Evolutionary conservation across 495 filamentous ascomycete genomes (phyloP).

Genomic region (Entonaema liquescens): DNA sequence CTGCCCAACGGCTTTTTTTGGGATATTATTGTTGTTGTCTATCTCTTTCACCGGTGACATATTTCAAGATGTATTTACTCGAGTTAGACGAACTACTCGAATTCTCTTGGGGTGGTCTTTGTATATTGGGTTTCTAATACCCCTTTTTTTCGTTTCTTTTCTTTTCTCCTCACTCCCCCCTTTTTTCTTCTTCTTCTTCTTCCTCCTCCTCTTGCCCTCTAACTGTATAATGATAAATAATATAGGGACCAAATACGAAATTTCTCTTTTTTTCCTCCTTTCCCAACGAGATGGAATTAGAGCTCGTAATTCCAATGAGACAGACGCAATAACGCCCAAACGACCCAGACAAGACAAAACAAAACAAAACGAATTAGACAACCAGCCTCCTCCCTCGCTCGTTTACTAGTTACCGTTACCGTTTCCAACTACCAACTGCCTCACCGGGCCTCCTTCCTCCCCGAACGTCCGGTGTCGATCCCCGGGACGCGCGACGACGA

Average conservation of each 20-base stretch:
- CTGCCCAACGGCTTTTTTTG: background rate
- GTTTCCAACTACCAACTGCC: background rate
- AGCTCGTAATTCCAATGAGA: too few relatives aligned
- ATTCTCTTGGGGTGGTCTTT: too few relatives aligned
- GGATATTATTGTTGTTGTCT: background rate
- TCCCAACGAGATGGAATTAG: too few relatives aligned
- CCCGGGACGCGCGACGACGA: conserved; percentile 16
- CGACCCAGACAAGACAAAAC: too few relatives aligned
- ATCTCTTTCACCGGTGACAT: background rate
- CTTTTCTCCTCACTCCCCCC: background rate
- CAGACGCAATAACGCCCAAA: too few relatives aligned
- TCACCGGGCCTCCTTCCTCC: conserved; percentile 26
- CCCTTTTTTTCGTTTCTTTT: background rate
- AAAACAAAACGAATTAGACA: too few relatives aligned
- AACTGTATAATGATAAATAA: too few relatives aligned
- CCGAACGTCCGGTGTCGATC: conserved; percentile 8
- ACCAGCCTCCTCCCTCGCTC: too few relatives aligned
- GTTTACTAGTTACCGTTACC: background rate
- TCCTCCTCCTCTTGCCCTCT: background rate
- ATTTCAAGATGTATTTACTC: background rate
- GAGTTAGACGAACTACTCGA: too few relatives aligned
- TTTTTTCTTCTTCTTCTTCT: background rate
- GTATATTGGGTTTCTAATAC: too few relatives aligned
- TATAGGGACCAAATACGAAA: too few relatives aligned
- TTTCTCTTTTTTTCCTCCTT: too few relatives aligned